phyloP scores from a whole-genome alignment of 352 stramenopile species.

The Phytophthora hibernalis region DNA sequence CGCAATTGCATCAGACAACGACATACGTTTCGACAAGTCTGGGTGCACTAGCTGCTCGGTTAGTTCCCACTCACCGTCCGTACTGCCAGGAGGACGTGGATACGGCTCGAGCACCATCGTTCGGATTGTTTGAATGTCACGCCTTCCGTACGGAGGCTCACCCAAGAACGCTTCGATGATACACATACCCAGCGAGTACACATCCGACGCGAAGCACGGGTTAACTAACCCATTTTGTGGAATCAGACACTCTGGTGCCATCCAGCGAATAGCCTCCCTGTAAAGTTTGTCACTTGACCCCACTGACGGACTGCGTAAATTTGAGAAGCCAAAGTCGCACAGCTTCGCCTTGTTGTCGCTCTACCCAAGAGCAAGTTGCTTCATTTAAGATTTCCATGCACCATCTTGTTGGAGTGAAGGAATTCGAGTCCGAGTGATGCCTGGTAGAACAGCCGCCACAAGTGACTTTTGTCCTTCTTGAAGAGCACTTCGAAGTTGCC shows the following conservation, averaged over 20 bases:
- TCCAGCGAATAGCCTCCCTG: constrained; percentile 6
- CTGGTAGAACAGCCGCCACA: not conserved
- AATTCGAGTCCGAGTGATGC: not conserved
- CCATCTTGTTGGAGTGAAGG: constrained; percentile 1
- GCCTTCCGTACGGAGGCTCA: constrained; percentile 9
- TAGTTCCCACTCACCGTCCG: constrained; percentile 28
- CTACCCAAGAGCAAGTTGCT: not conserved
- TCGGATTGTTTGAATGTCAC: constrained; percentile 4
- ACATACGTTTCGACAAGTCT: constrained; percentile 12
- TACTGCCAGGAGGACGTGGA: constrained; percentile 15
- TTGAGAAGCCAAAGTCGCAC: not conserved
- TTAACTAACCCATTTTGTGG: not conserved
- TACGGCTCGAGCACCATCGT: constrained; percentile 16
- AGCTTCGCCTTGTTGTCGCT: not conserved
- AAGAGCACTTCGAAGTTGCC: constrained; percentile 6
- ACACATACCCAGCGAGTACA: constrained; percentile 16
- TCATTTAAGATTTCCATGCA: constrained; percentile 5
- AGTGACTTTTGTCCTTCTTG: constrained; percentile 4
- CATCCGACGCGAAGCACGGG: constrained; percentile 12
- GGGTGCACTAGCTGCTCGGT: constrained; percentile 16
- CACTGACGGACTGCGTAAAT: not conserved
- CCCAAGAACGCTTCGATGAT: constrained; percentile 12
- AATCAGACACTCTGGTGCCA: constrained; percentile 10
- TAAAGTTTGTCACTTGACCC: not conserved
- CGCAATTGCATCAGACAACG: constrained; percentile 14